These are phyloP conservation scores for Sporothrix sp. DNA, from an alignment of 2,329 filamentous ascomycete species.

Conservation along the genomic window DNA sequence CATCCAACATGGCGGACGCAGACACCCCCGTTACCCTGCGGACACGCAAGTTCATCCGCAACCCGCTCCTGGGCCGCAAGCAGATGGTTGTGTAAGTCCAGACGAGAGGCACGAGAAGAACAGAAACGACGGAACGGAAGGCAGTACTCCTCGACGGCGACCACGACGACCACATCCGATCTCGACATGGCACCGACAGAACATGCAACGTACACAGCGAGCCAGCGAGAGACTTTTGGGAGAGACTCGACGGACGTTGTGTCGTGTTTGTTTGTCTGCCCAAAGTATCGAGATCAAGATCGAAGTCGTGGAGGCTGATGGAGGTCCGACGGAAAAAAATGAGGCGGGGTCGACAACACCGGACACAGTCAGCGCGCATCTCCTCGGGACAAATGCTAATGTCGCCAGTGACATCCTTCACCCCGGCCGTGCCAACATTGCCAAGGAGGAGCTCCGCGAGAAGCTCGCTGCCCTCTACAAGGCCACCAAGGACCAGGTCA, in stretches of 20 bases:
- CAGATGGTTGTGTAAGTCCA: slow-evolving; percentile 97
- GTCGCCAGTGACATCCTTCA: slow-evolving; percentile 88
- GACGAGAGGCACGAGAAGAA: neutral
- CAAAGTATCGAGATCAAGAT: no score
- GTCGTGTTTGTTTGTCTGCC: no score
- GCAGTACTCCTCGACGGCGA: no score
- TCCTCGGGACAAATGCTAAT: slow-evolving; percentile 6
- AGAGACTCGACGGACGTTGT: neutral
- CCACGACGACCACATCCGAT: no score
- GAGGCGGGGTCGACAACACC: no score
- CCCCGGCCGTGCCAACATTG: slow-evolving; percentile 95
- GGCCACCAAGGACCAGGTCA: slow-evolving; percentile 93
- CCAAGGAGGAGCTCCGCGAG: slow-evolving; percentile 94
- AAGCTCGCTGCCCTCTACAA: slow-evolving; percentile 97
- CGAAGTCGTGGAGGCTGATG: no score
- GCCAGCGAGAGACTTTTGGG: neutral
- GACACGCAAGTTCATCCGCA: slow-evolving; percentile 99
- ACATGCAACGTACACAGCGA: neutral
- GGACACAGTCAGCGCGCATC: no score
- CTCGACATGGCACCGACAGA: no score
- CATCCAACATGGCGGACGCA: slow-evolving; percentile 71
- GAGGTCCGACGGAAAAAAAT: no score
- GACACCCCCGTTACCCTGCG: slow-evolving; percentile 72
- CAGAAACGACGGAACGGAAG: neutral
- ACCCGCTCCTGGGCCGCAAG: slow-evolving; percentile 96